Conservation (phyloP, 176 grass and related monocot genomes). For the Hyparrhenia diplandra region DNA sequence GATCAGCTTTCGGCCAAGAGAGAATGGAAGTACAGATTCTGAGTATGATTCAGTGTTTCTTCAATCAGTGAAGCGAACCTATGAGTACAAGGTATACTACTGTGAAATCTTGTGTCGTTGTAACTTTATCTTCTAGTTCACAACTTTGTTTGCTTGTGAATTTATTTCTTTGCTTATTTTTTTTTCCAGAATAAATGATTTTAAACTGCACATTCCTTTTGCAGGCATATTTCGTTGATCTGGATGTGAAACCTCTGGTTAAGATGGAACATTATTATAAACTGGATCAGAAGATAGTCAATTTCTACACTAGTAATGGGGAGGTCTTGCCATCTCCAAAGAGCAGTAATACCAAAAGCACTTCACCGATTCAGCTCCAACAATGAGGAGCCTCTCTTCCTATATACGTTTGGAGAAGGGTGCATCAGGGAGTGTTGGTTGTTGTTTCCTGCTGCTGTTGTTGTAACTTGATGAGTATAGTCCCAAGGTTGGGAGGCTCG, state of each 20-base stretch:
- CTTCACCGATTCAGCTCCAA: background rate
- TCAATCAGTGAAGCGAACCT: conserved; percentile 53
- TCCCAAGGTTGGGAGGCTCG: background rate
- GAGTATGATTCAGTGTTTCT: conserved; percentile 65
- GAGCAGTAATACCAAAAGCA: background rate
- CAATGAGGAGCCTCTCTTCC: background rate
- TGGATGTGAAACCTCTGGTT: conserved; percentile 84
- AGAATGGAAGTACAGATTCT: conserved; percentile 26
- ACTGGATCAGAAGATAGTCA: conserved; percentile 74
- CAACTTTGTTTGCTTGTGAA: background rate
- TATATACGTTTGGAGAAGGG: background rate
- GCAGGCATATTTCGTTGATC: conserved; percentile 73
- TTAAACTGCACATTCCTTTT: conserved; percentile 9
- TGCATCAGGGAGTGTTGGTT: background rate
- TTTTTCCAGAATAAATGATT: background rate
- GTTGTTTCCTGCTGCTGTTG: conserved; percentile 2
- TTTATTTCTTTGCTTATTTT: background rate
- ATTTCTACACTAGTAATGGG: conserved; percentile 54
- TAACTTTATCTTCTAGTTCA: too few species aligned
- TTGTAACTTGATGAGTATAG: conserved; percentile 16
- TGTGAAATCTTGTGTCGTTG: too few species aligned
- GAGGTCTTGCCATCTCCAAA: background rate
- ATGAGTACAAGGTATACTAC: conserved; percentile 80
- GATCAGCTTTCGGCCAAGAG: conserved; percentile 69
- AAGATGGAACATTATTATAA: conserved; percentile 75